phyloP scores from a whole-genome alignment of 495 filamentous ascomycete genomes.

The Penicillium simplicissimum region DNA sequence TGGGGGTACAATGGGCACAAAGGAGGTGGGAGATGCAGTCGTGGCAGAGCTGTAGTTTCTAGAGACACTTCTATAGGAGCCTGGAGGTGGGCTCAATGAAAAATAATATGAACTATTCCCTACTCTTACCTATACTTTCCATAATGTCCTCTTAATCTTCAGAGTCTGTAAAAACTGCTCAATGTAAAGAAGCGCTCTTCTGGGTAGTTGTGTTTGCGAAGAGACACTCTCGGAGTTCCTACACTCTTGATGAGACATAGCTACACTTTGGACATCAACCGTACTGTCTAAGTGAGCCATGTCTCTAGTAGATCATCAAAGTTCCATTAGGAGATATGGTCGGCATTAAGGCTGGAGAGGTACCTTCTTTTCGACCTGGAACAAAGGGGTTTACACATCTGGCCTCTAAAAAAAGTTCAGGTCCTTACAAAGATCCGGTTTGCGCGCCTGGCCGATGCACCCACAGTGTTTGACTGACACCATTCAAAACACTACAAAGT shows the following conservation, averaged over 20 bases:
- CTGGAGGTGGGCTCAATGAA: constrained; percentile 27
- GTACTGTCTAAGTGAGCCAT: too few species aligned
- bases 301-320: too few species aligned
- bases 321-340: too few species aligned
- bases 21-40: constrained; percentile 82
- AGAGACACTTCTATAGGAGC: constrained; percentile 50
- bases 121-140: neutral
- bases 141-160: neutral
- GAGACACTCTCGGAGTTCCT: too few species aligned
- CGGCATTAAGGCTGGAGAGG: neutral
- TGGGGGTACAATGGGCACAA: constrained; percentile 68
- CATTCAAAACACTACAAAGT: neutral
- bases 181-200: too few species aligned
- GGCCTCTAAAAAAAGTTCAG: neutral
- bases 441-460: neutral
- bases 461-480: neutral
- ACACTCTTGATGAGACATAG: too few species aligned
- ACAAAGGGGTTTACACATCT: neutral
- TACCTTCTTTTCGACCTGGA: neutral
- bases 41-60: constrained; percentile 44
- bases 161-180: too few species aligned
- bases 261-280: too few species aligned
- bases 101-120: neutral
- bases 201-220: too few species aligned
- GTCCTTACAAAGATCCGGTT: neutral